Evolutionary conservation across 2,329 filamentous ascomycete species (phyloP), one percentile per base, ranked within the genome.

Genomic region (Colletotrichum godetiae): DNA sequence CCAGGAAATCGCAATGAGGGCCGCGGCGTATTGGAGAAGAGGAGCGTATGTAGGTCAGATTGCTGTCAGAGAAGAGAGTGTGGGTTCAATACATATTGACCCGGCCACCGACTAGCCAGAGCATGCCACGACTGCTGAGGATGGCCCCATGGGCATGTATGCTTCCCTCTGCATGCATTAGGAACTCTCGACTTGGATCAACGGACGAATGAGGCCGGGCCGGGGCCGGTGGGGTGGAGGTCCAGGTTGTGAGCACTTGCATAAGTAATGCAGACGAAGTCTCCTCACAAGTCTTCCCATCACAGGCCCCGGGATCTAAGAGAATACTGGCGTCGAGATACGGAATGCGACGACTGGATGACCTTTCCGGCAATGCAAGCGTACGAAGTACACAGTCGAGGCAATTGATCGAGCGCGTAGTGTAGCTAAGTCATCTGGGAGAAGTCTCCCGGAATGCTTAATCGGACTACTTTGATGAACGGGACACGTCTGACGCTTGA

Each of bases 81-180:
- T 73, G 72, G 68, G 68, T 68, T 74, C 62, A 35, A 67, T 13
- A 72, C 68, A 74, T 27, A 67, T 55, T 58, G 62, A 63, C 33
- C 67, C 65, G 35, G 73, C 52, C 63, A 74, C 76, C 67, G 76
- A 76, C 79, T 80, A 76, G 77, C 81, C 78, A 81, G 79, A 76
- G 75, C 76, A 72, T 83, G 82, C 82, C 82, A 84, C 82, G 82
- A 84, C 74, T 67, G 62, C 61, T 67, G 62, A 37, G 57, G 37
- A 59, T 74, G 72, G 63, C 72, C 68, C 68, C 68, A 74, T 73
- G 72, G 64, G 53, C 68, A 57, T 68, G 59, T 75, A 74, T 31
- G 71, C 29, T 65, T 58, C 58, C 71, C 27, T 62, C 78, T 80
- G 67, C 72, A 75, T 77, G 79, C 80, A 79, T 79, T 67, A 76